Evolutionary conservation across 2,329 filamentous ascomycete genomes (phyloP).

Genomic region (Cercospora sojina): DNA sequence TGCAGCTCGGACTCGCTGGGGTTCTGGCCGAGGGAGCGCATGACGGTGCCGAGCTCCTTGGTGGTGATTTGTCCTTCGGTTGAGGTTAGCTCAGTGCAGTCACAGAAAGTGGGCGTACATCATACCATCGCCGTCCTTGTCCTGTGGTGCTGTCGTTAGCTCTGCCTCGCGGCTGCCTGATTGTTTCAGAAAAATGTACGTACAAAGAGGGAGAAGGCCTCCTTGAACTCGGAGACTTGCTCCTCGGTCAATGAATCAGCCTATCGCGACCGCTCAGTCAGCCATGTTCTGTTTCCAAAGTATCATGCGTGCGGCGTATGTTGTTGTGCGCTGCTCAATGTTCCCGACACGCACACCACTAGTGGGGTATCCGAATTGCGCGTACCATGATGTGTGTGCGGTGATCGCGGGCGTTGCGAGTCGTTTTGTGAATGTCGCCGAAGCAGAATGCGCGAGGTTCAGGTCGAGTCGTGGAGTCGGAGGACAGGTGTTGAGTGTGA

Average conservation of each 20-base stretch:
- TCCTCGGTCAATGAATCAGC: constrained; percentile 98
- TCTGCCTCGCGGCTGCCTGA: constrained; percentile 15
- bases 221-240: constrained; percentile 99
- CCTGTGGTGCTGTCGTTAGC: constrained; percentile 42
- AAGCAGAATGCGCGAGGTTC: background rate
- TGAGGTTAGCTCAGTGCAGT: background rate
- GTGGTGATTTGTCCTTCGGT: constrained; percentile 61
- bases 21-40: constrained; percentile 63
- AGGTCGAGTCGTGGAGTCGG: background rate
- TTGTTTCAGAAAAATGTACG: constrained; percentile 48
- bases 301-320: background rate
- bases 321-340: background rate
- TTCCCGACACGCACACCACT: constrained; percentile 4
- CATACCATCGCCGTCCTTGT: constrained; percentile 59
- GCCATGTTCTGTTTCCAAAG: background rate
- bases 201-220: constrained; percentile 99
- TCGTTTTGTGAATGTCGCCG: background rate
- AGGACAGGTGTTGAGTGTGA: background rate
- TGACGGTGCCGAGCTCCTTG: constrained; percentile 62
- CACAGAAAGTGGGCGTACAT: background rate
- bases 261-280: constrained; percentile 50
- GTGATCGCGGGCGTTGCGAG: constrained; percentile 2
- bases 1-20: constrained; percentile 62
- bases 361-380: constrained; percentile 28
- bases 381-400: constrained; percentile 32